Evolutionary conservation across 257 asterid species (phyloP), one percentile per base, ranked within the genome.

Genomic region (Solanum dulcamara): DNA sequence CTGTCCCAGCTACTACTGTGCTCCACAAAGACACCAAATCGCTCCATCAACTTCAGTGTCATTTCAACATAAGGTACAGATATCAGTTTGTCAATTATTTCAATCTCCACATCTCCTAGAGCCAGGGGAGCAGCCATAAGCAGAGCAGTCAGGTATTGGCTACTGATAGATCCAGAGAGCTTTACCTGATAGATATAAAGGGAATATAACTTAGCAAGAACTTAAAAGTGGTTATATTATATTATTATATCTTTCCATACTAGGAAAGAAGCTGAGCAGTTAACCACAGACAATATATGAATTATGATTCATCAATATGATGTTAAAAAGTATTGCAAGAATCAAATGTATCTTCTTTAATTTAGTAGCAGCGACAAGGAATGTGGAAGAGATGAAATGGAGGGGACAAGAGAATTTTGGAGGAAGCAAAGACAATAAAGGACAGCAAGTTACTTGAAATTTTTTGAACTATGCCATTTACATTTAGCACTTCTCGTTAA

Each of bases 81-180:
- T 82, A 97, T 97, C 74, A 97, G 89, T 86, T 97, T 97, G 91
- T 97, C 99, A 8, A 94, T 85, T 57, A 97, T 97, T 90, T 94
- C 99, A 84, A 97, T 95, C 91, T 94, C 99, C 28, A 97, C 97
- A 40, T 95, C 95, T 88, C 98, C 98, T 44, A 93, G 70, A 87
- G 99, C 98, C 60, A 94, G 90, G 30, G 99, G 98, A 87, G 99
- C 97, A 51, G 99, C 95, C 97, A 95, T 97, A 89, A 97, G 98
- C 87, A 97, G 90, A 66, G 99, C 98, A 84, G 98, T 97, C 88
- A 97, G 87, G 89, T 97, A 97, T 91, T 97, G 99, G 89, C 99
- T 97, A 87, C 98, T 97, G 81, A 97, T 77, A 6, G 98, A 94
- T 85, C 99, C 99, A 37, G 98, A 95, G 82, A 97, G 98, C 89